phyloP scores from a whole-genome alignment of 2,329 filamentous ascomycete genomes.

The Diaporthe longicolla region DNA sequence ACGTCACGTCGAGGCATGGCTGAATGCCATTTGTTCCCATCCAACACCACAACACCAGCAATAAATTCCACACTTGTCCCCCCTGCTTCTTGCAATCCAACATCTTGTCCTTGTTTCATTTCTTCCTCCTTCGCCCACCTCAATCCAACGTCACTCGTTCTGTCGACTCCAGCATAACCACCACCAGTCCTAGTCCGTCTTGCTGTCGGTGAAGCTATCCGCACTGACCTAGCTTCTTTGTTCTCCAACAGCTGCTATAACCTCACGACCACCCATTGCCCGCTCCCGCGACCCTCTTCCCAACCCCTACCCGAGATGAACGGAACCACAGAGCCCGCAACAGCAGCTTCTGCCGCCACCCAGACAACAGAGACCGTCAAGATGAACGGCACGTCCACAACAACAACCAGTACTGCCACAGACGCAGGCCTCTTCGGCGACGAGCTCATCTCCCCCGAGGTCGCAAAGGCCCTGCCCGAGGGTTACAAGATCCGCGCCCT shows the following conservation, averaged over 20 bases:
- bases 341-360: conserved; percentile 35
- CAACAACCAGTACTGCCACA: conserved; percentile 50
- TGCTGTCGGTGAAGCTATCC: conserved; percentile 32
- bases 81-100: not conserved
- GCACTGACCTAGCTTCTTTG: conserved; percentile 34
- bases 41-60: conserved; percentile 6
- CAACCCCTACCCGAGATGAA: conserved; percentile 16
- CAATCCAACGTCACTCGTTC: conserved; percentile 15
- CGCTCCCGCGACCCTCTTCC: not conserved
- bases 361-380: conserved; percentile 35
- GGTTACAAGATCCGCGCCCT: conserved; percentile 89
- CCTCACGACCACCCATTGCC: not conserved
- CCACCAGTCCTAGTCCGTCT: conserved; percentile 1
- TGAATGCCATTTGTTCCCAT: conserved; percentile 5
- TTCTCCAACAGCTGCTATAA: conserved; percentile 26
- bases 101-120: not conserved
- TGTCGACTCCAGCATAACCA: not conserved
- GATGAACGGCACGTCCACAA: conserved; percentile 44
- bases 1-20: conserved; percentile 5
- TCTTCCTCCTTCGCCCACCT: not conserved
- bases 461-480: conserved; percentile 79
- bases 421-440: conserved; percentile 80
- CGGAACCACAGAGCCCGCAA: conserved; percentile 32
- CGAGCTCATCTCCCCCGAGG: conserved; percentile 82
- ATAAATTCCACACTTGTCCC: conserved; percentile 27